Base-by-base conservation (phyloP, 2,329 filamentous ascomycete species). In the Botrytis aclada region DNA sequence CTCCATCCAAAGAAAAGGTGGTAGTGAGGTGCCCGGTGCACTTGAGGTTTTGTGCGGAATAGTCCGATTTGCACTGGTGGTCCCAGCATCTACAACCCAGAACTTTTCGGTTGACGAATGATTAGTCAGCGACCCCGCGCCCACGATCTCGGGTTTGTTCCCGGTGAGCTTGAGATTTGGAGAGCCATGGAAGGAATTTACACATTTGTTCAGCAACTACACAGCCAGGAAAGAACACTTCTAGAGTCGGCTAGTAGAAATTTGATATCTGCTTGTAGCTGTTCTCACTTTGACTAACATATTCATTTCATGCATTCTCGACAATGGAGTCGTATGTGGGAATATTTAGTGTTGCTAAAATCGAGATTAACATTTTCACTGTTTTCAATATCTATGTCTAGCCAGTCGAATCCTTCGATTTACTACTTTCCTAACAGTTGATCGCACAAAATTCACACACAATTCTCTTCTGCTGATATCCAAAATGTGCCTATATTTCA, bases 41-140 rank as follows among this genome's bases (percentile, higher is more conserved):
- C 25, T 51, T 43, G 37, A 64, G 22, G 12, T 70, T 63, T 63
- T 58, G 70, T 43, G 61, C 60, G 41, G 37, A 29, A 29, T 60
- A 37, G 43, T 60, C 45, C 54, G 67, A 34, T 61, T 43, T 70
- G 51, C 47, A 67, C 60, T 43, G n/a, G 25, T 67, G 37, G 47
- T 47, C 56, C 61, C 56, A 41, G 56, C n/a, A 51, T 65, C 32
- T 32, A 39, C 34, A 3, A 56, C 47, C 64, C 34, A 56, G 32
- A 71, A 64, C 39, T 66, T 71, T 71, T 71, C n/a, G 45, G 51
- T 51, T 32, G 69, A 25, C 43, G 18, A 43, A n/a, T 66, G n/a
- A 22, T 66, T 56, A 66, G 70, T 71, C 67, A 70, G 14, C 37
- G 18, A 70, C 56, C 51, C 67, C 67, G 37, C 67, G n/a, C 7